Conservation (phyloP, 2,329 filamentous ascomycete genomes). For the Fusarium sp. region DNA sequence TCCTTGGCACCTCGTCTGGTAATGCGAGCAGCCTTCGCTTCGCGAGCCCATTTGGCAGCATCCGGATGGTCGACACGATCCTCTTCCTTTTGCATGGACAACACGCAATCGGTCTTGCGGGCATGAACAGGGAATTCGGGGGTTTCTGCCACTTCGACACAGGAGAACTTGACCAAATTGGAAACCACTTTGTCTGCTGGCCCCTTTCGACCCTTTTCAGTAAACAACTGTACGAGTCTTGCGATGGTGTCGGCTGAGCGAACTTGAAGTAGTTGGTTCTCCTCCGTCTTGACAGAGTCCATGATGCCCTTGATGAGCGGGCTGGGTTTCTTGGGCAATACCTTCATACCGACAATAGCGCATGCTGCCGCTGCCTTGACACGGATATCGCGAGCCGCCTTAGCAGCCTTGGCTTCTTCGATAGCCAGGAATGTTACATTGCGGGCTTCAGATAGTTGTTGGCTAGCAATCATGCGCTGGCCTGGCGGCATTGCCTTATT, state of each 20-base stretch:
- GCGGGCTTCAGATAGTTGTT: conserved; percentile 82
- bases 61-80: conserved; percentile 93
- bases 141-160: conserved; percentile 96
- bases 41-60: conserved; percentile 87
- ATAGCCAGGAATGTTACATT: conserved; percentile 77
- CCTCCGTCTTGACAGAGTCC: conserved; percentile 97
- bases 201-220: conserved; percentile 79
- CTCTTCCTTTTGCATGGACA: conserved; percentile 97
- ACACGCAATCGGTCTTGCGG: conserved; percentile 78
- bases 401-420: conserved; percentile 80
- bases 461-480: conserved; percentile 83
- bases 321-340: conserved; percentile 92
- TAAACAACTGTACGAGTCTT: conserved; percentile 86
- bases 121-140: conserved; percentile 92
- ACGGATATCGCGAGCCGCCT: conserved; percentile 84
- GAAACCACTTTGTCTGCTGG: conserved; percentile 96
- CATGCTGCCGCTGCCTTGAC: conserved; percentile 88
- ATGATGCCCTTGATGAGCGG: conserved; percentile 95
- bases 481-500: conserved; percentile 90
- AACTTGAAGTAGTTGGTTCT: conserved; percentile 87
- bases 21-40: conserved; percentile 88
- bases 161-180: conserved; percentile 97
- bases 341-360: conserved; percentile 86
- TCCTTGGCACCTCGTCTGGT: conserved; percentile 94
- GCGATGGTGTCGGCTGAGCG: conserved; percentile 89